Evolutionary conservation across 2,329 filamentous ascomycete genomes (phyloP).

Genomic region (Trichoderma sp.): DNA sequence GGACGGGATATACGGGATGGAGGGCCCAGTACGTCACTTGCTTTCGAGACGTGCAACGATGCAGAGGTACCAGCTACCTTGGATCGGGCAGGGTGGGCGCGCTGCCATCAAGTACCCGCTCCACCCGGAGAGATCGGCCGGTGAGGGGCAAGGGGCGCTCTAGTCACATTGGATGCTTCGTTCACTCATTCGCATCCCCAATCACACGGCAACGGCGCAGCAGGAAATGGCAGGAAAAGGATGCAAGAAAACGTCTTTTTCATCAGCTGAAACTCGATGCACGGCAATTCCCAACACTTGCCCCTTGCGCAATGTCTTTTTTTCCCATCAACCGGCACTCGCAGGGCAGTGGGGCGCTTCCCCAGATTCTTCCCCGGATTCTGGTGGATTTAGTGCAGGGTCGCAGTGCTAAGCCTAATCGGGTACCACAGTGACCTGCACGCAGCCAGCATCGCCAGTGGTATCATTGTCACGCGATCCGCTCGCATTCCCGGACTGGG

Average conservation of each 20-base stretch:
- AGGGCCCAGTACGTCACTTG: conserved; percentile 19
- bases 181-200: neutral
- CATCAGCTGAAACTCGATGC: neutral
- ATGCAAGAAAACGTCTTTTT: neutral
- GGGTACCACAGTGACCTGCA: conserved; percentile 23
- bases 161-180: conserved; percentile 16
- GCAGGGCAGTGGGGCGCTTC: conserved; percentile 27
- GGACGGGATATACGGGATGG: conserved; percentile 12
- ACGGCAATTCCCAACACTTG: neutral
- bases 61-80: conserved; percentile 14
- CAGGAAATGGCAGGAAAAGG: neutral
- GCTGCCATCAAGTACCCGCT: conserved; percentile 2
- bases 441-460: conserved; percentile 13
- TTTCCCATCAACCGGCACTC: conserved; percentile 1
- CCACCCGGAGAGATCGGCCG: conserved; percentile 24
- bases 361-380: conserved; percentile 30
- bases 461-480: conserved; percentile 30
- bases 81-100: neutral
- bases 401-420: conserved; percentile 25
- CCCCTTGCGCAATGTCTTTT: neutral
- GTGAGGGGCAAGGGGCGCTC: conserved; percentile 21
- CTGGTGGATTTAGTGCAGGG: conserved; percentile 15
- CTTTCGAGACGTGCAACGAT: conserved; percentile 6
- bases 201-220: conserved; percentile 6
- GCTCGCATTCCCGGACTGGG: conserved; percentile 16